Conservation (phyloP, 2,329 filamentous ascomycete genomes). For the Beauveria sp. region DNA sequence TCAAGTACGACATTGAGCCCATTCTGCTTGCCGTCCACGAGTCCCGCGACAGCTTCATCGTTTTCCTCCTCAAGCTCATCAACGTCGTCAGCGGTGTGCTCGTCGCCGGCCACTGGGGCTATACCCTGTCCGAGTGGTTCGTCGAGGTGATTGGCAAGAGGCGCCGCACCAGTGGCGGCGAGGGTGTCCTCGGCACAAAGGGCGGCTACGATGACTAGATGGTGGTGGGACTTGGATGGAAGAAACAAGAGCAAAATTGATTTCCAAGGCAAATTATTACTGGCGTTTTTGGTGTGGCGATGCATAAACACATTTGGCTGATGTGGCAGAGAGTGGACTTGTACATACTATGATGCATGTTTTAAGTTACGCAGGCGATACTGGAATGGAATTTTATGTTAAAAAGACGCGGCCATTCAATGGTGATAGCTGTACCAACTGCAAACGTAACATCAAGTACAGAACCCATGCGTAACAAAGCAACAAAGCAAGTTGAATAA, state of each 20-base stretch:
- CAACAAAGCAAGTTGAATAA: not conserved
- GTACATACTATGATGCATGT: not conserved
- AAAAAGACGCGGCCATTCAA: not conserved
- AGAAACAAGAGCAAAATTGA: not conserved
- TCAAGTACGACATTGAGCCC: constrained; percentile 98
- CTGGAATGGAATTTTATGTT: not conserved
- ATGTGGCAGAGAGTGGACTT: not conserved
- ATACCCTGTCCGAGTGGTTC: constrained; percentile 73
- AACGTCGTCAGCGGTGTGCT: constrained; percentile 88
- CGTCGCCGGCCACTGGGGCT: constrained; percentile 90
- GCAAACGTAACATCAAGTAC: not conserved
- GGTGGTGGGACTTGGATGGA: not conserved
- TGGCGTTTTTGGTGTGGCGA: not conserved
- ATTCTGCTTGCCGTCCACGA: constrained; percentile 83
- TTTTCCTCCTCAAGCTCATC: constrained; percentile 72
- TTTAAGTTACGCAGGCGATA: not conserved
- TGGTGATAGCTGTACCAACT: not conserved
- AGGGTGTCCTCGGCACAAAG: constrained; percentile 45
- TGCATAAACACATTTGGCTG: not conserved
- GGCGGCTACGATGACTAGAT: constrained; percentile 22
- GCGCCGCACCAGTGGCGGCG: constrained; percentile 35
- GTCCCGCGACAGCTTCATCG: constrained; percentile 65
- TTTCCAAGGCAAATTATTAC: not conserved
- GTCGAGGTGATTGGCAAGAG: constrained; percentile 45
- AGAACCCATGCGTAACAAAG: not conserved